Conservation (phyloP, 345 rosid species). For the Clausena lansium region DNA sequence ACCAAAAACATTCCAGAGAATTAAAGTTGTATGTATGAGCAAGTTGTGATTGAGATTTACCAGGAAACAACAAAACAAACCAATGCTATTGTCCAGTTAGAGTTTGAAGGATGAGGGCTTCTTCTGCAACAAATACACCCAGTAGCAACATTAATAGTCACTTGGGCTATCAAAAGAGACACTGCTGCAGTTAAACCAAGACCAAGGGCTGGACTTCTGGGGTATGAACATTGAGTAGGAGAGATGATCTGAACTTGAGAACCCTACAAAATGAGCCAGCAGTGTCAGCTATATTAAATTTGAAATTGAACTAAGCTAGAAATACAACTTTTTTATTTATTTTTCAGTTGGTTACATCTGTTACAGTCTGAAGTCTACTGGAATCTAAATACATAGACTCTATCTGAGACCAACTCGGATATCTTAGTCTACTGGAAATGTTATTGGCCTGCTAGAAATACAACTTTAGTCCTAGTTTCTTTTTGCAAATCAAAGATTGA, state of each 20-base stretch:
- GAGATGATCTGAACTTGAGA: slow-evolving; percentile 49
- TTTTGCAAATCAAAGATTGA: background rate
- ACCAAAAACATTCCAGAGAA: background rate
- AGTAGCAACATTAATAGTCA: slow-evolving; percentile 49
- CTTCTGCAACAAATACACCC: slow-evolving; percentile 84
- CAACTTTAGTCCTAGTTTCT: background rate
- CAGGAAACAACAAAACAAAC: slow-evolving; percentile 74
- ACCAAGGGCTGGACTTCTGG: slow-evolving; percentile 64
- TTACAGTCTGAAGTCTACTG: too few relatives aligned
- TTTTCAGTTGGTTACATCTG: too few relatives aligned
- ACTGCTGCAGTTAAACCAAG: slow-evolving; percentile 73
- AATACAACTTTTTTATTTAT: background rate
- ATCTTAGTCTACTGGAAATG: too few relatives aligned
- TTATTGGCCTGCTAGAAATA: background rate
- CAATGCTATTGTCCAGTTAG: slow-evolving; percentile 63
- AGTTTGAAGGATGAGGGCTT: slow-evolving; percentile 47
- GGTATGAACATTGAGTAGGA: slow-evolving; percentile 55
- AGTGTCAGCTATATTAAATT: background rate
- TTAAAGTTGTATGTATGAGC: background rate
- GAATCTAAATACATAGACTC: too few relatives aligned
- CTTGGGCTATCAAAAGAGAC: slow-evolving; percentile 64
- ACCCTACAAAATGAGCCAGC: slow-evolving; percentile 42
- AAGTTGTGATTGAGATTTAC: slow-evolving; percentile 34
- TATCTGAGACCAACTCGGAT: too few relatives aligned
- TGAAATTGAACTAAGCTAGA: background rate